phyloP scores from a whole-genome alignment of 805 yeast genomes.

The Candida dajiaensis region DNA sequence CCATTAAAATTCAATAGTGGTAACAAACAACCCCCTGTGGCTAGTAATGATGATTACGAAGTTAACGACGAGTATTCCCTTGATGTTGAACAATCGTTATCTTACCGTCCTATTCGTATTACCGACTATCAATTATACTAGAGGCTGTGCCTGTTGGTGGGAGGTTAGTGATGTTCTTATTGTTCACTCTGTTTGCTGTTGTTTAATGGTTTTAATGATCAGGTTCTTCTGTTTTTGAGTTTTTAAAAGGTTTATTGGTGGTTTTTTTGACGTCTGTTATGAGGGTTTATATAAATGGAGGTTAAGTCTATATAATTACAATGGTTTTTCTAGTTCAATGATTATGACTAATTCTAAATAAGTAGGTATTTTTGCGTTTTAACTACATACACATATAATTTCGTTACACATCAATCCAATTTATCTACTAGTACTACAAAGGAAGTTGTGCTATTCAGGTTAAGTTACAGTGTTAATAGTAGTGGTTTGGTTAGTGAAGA shows the following conservation, averaged over 20 bases:
- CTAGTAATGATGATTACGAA: constrained; percentile 14
- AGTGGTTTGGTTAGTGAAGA: too few species aligned
- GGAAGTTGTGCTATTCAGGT: too few species aligned
- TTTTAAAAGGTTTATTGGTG: too few species aligned
- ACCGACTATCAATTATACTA: background rate
- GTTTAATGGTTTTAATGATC: background rate
- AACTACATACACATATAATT: too few species aligned
- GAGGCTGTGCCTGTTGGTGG: background rate
- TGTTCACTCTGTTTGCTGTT: too few species aligned
- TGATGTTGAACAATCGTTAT: constrained; percentile 22
- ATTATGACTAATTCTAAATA: background rate
- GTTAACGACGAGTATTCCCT: constrained; percentile 23
- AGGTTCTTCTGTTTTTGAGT: background rate
- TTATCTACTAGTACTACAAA: too few species aligned
- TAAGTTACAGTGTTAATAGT: too few species aligned
- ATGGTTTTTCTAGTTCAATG: background rate
- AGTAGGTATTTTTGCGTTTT: too few species aligned
- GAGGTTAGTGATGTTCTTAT: background rate
- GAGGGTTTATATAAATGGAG: background rate
- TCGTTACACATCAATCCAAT: too few species aligned
- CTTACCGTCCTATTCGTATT: constrained; percentile 5
- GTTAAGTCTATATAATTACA: background rate
- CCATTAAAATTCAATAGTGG: background rate
- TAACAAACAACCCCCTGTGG: background rate
- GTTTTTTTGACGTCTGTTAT: background rate